Base-by-base conservation (phyloP, 805 yeast genomes). In the Diddensiella santjacobensis region DNA sequence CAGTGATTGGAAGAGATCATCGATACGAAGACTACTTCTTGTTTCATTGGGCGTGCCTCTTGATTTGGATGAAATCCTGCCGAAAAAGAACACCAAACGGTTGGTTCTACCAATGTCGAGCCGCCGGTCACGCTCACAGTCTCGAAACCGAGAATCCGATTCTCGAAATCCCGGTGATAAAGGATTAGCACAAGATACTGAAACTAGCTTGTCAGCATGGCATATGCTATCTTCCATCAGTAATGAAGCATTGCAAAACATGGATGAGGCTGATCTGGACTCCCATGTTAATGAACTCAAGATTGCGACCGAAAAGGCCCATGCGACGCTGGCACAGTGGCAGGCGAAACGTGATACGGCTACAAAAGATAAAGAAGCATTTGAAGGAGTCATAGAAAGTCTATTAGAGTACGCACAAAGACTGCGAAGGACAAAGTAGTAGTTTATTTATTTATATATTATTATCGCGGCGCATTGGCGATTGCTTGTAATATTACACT, bases 381-480 rank as follows among this genome's bases (percentile, higher is more conserved):
- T 83, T 61, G 96, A 91, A 57, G 75, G 83, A 2, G 95, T 93
- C 56, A 89, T 93, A 37, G 96, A 88, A 61, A 89, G 87, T 58
- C 69, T 90, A 57, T 86, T 90, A 13, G 97, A 96, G 4, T 89
- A 90, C 62, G 85, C 96, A 4, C 96, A 93, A 64, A 79, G 87
- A 58, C 58, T 84, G 44, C 72, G 56, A 15, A 43, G 40, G 36
- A 41, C 36, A 26, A 40, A 53, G 91, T 20, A 58, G 22, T 29
- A 13, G 18, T n/a, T 11, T 36, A 33, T 35, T 35, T 35, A 13
- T 17, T 35, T 35, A 35, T 35, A 8, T 35, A 6, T n/a, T 35
- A 8, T 35, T 35, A 10, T 35, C 20, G 15, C 15, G 20, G 10
- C 17, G 26, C 26, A 3, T 11, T 24, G 3, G 44, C 40, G 11